Base-by-base conservation (phyloP, 2,329 filamentous ascomycete species). In the Aspergillus sp. region DNA sequence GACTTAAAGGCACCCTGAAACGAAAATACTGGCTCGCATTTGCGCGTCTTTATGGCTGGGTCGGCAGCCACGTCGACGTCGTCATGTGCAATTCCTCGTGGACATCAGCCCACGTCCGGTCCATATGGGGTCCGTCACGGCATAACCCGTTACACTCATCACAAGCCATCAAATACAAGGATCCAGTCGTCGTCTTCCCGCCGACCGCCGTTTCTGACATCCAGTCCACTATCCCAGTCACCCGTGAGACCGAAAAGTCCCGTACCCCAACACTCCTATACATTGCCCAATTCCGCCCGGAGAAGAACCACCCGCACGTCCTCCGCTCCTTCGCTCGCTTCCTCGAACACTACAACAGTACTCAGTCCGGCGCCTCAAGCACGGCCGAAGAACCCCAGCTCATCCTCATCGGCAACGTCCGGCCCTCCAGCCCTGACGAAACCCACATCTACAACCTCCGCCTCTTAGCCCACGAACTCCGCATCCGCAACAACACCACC, bases 1-100 rank as follows among this genome's bases (percentile, higher is more conserved):
- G 93, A 0, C 68, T 82, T 26, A 87, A 85, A 58, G 93, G 93
- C 11, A 71, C 75, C 5, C 80, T 80, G 49, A 99, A 99, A 79
- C 87, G 84, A 65, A 73, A 81, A 15, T 99, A 99, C 78, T 99
- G 95, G 95, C 80, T 87, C 62, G 69, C 88, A 1, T 99, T 99
- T 69, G 93, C 95, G 0, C 78, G 80, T 44, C 74, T 96, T 2
- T 99, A 99, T 76, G 88, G 89, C 45, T 86, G 84, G 76, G 88
- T 96, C 44, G 95, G 95, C 20, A 85, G 89, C 20, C 87, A 89
- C 15, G 85, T 97, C 44, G 93, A 99, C 70, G 85, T 96, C 0
- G 93, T 98, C 64, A 96, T 98, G 91, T 96, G 95, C 57, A 99
- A 99, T 75, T 96, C 91, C 5, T 90, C 85, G 57, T 99, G 95